phyloP scores from a whole-genome alignment of 1,139 yeast genomes.

The Hansenula sp. region DNA sequence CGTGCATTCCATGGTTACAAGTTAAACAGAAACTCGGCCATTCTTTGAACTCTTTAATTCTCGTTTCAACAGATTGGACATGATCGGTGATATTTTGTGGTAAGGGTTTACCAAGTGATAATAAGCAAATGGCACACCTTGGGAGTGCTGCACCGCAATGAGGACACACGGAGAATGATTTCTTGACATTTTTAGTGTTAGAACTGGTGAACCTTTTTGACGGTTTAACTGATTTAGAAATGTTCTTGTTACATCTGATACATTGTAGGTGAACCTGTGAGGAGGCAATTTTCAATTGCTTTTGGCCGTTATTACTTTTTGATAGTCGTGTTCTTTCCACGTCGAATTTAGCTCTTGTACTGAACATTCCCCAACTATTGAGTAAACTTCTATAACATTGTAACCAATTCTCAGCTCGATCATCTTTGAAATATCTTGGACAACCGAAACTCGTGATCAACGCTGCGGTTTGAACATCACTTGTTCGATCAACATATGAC shows the following conservation, averaged over 20 bases:
- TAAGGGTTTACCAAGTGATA: slow-evolving; percentile 74
- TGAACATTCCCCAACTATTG: slow-evolving; percentile 82
- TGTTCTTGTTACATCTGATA: slow-evolving; percentile 71
- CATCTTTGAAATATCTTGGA: slow-evolving; percentile 76
- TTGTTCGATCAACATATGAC: slow-evolving; percentile 82
- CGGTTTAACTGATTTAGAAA: slow-evolving; percentile 32
- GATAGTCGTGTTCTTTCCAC: slow-evolving; percentile 71
- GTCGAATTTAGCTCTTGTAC: slow-evolving; percentile 79
- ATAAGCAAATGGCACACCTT: slow-evolving; percentile 82
- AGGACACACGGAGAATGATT: slow-evolving; percentile 50
- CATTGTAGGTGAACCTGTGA: slow-evolving; percentile 82
- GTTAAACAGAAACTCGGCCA: slow-evolving; percentile 91
- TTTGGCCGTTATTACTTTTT: slow-evolving; percentile 43
- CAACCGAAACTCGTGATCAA: slow-evolving; percentile 75
- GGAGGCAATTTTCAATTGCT: slow-evolving; percentile 51
- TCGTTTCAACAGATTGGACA: slow-evolving; percentile 14
- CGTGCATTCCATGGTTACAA: slow-evolving; percentile 93
- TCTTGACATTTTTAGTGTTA: slow-evolving; percentile 7
- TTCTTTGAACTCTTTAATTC: slow-evolving; percentile 39
- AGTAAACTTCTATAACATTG: slow-evolving; percentile 68
- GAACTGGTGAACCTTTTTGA: slow-evolving; percentile 4
- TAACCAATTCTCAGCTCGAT: slow-evolving; percentile 73
- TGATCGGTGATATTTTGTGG: slow-evolving; percentile 31
- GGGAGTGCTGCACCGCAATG: slow-evolving; percentile 91
- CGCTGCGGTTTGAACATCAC: slow-evolving; percentile 93